A percentile compares a stretch with the other conserved stretches of the same genome.
Evolutionary conservation across 306 rosid genomes (phyloP).

Genomic region (Cicer judaicum): DNA sequence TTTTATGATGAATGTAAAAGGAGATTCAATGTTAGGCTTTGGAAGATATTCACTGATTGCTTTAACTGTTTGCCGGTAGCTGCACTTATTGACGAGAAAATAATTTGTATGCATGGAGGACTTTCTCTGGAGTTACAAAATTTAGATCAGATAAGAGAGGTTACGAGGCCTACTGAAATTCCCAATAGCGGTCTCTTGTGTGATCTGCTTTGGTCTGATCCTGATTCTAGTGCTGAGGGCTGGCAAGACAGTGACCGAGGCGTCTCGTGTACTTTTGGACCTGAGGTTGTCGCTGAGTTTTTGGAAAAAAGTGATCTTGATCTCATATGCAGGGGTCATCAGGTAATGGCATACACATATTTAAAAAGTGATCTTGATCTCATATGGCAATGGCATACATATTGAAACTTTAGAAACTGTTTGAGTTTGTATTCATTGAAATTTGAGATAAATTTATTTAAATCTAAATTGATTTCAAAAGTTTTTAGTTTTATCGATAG

Average conservation of each 20-base stretch:
- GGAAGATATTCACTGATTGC: conserved; percentile 88
- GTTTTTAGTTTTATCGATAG: no score
- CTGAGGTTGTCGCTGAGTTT: conserved; percentile 60
- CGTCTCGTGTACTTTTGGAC: conserved; percentile 74
- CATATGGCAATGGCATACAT: no score
- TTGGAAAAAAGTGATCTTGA: conserved; percentile 79
- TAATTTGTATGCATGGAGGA: conserved; percentile 88
- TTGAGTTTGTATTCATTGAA: no score
- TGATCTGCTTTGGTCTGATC: conserved; percentile 93
- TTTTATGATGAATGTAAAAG: conserved; percentile 90
- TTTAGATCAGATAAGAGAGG: conserved; percentile 68
- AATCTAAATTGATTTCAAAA: no score
- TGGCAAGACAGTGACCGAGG: conserved; percentile 86
- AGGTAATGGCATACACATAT: no score
- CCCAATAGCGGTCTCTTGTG: conserved; percentile 81
- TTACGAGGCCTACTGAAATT: conserved; percentile 73
- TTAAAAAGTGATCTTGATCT: no score
- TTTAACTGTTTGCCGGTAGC: conserved; percentile 88
- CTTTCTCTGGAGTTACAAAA: conserved; percentile 75
- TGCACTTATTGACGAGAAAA: conserved; percentile 74
- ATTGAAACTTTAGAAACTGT: no score
- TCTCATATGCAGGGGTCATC: conserved; percentile 86
- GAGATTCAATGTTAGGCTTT: conserved; percentile 82
- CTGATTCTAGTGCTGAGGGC: conserved; percentile 63
- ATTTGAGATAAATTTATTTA: no score